These are phyloP conservation scores for Yamadazyma dushanensis DNA, from an alignment of 1,139 yeast genomes.

Conservation along the genomic window DNA sequence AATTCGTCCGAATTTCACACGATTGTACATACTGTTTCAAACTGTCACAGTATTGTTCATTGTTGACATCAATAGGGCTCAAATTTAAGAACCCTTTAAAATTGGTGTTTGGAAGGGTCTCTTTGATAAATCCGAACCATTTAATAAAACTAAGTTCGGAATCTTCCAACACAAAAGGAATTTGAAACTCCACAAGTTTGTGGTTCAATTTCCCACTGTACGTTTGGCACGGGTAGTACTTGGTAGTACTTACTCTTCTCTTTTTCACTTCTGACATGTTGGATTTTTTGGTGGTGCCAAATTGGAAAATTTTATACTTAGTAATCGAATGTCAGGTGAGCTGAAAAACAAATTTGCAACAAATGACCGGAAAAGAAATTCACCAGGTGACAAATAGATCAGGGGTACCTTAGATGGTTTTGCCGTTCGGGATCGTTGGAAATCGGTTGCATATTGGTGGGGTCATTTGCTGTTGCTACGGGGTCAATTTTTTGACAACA, in stretches of 20 bases:
- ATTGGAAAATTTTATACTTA: neutral
- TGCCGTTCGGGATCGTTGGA: too few relatives aligned
- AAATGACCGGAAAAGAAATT: too few relatives aligned
- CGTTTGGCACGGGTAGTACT: neutral
- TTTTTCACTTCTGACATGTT: neutral
- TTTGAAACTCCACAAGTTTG: slow-evolving; percentile 9
- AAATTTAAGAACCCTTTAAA: slow-evolving; percentile 12
- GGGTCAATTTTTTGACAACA: too few relatives aligned
- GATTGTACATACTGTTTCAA: slow-evolving; percentile 5
- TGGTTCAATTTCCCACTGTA: slow-evolving; percentile 1
- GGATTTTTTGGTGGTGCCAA: neutral
- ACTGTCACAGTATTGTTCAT: slow-evolving; percentile 10
- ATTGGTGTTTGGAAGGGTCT: slow-evolving; percentile 11
- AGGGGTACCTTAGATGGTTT: too few relatives aligned
- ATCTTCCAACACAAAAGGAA: slow-evolving; percentile 12
- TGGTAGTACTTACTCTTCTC: neutral
- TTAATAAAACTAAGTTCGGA: slow-evolving; percentile 12
- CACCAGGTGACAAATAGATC: too few relatives aligned
- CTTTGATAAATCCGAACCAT: slow-evolving; percentile 14
- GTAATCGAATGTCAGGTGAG: slow-evolving; percentile 1
- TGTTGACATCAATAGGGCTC: slow-evolving; percentile 12
- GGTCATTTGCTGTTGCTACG: too few relatives aligned
- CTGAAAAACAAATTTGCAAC: too few relatives aligned
- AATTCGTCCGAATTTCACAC: slow-evolving; percentile 5
- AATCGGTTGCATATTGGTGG: too few relatives aligned